Evolutionary conservation across 805 yeast species (phyloP), one percentile per base, ranked within the genome.

Genomic region (Candida chilensis): DNA sequence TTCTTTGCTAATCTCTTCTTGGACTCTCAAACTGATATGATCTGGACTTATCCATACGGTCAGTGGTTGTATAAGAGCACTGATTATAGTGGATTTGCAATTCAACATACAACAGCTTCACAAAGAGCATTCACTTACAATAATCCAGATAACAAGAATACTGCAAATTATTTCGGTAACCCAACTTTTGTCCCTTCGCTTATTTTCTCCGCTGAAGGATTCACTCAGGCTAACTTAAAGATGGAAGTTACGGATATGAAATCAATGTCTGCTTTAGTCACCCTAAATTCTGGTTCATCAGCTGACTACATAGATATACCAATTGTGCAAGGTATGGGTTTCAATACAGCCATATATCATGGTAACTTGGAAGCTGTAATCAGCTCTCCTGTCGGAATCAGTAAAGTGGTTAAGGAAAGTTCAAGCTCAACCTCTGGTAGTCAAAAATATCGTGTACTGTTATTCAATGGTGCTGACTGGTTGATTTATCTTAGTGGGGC

Each of bases 1-100:
- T 84, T 83, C 52, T 81, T 71, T 53, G 70, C 74, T 21, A 83
- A 84, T 48, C 45, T 81, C 44, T 54, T 77, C 39, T 56, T 80
- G 15, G 78, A 60, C 15, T 53, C 52, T 29, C 85, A 76, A 50
- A 54, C 61, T 16, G 58, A 63, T 30, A 67, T 74, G 29, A 69
- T 68, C 4, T 81, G 69, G 57, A 64, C 80, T 7, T 76, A 73
- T 41, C 94, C 94, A 14, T 83, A 79, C 46, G 64, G 71, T 2
- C 48, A 77, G 29, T 78, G 71, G 65, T 73, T 74, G 69, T 62
- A 65, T 33, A 53, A 52, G 5, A 52, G 50, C 10, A 32, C 44
- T 21, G 50, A 45, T 31, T 66, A 60, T 43, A 64, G 60, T 31
- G 87, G 87, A 4, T 52, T 78, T 31, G 88, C 76, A 3, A 61